Base-by-base conservation (phyloP, 2,329 filamentous ascomycete species). In the Talaromyces sp. region DNA sequence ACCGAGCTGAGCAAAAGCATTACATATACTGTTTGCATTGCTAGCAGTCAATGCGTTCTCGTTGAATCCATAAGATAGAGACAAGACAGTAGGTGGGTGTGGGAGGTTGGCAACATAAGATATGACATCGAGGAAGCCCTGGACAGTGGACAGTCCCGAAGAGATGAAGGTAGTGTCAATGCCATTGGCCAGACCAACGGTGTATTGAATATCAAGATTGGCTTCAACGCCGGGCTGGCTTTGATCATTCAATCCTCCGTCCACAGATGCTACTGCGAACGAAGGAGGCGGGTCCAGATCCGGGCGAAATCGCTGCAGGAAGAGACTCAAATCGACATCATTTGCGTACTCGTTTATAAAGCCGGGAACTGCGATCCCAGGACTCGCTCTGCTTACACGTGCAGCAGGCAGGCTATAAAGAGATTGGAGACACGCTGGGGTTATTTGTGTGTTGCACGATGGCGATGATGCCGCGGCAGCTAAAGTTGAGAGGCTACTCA, bases 1-100 rank as follows among this genome's bases (percentile, higher is more conserved):
- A 7, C 77, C 81, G 0, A 85, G 78, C 69, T 85, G 84, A 68
- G 84, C 74, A 67, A 82, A 81, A 42, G 78, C 75, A 55, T 73
- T 74, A 66, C 77, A 79, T 64, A 79, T 75, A 7, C 25, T 52
- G 28, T 52, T 52, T 18, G 76, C 72, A 65, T 81, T 75, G 66
- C 84, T 81, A 72, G 87, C 87, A 65, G 73, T 75, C 5, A 78
- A 72, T 0, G 84, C n/a, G 81, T 81, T 9, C 74, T 87, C 84
- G 50, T 81, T 77, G 50, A 80, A 81, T 54, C 83, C 83, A 69
- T 86, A 85, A 2, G 81, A 83, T 66, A 86, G 82, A 39, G 79
- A 81, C n/a, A 52, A 3, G 64, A 85, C 79, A 14, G 85, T 83
- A 65, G 84, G 83, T 8, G 84, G 83, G n/a, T 59, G 25, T 16